A percentile compares a stretch with the other conserved stretches of the same genome.
Conservation (phyloP, 2,329 filamentous ascomycete genomes). For the Pyricularia grisea region DNA sequence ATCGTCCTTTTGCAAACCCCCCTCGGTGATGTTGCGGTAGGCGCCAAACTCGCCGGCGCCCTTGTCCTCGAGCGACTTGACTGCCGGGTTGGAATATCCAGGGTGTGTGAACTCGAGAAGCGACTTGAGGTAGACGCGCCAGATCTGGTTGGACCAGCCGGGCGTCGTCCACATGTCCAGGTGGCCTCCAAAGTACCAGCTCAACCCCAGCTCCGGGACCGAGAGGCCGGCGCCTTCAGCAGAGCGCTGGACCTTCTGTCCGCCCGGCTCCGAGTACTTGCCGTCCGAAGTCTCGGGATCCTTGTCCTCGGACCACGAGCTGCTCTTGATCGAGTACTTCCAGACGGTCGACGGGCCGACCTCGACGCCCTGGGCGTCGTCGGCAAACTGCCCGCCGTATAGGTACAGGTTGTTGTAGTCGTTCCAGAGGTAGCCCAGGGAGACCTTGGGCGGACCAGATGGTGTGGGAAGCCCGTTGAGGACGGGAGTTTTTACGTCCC, state of each 20-base stretch:
- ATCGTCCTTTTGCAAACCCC: constrained; percentile 54
- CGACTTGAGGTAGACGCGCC: constrained; percentile 62
- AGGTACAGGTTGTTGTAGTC: constrained; percentile 61
- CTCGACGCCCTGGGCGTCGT: constrained; percentile 36
- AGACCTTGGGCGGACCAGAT: constrained; percentile 60
- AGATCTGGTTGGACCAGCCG: constrained; percentile 54
- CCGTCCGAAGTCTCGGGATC: constrained; percentile 54
- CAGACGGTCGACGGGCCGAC: constrained; percentile 53
- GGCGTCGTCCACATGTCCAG: constrained; percentile 47
- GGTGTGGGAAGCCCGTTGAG: constrained; percentile 50
- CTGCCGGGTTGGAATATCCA: constrained; percentile 53
- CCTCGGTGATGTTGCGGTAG: constrained; percentile 67
- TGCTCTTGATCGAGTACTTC: constrained; percentile 55
- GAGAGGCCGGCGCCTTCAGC: constrained; percentile 67
- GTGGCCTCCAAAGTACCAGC: constrained; percentile 74
- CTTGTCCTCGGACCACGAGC: constrained; percentile 53
- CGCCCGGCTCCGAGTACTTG: constrained; percentile 47
- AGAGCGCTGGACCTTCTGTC: constrained; percentile 52
- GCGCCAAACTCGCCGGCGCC: constrained; percentile 51
- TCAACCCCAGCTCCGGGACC: constrained; percentile 58
- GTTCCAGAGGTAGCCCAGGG: constrained; percentile 69
- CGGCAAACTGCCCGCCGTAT: constrained; percentile 67
- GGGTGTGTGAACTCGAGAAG: constrained; percentile 70
- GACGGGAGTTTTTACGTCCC: constrained; percentile 55
- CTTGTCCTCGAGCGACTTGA: constrained; percentile 35